Base-by-base conservation (phyloP, 108 stramenopile genomes). In the Asterionellopsis glacialis region DNA sequence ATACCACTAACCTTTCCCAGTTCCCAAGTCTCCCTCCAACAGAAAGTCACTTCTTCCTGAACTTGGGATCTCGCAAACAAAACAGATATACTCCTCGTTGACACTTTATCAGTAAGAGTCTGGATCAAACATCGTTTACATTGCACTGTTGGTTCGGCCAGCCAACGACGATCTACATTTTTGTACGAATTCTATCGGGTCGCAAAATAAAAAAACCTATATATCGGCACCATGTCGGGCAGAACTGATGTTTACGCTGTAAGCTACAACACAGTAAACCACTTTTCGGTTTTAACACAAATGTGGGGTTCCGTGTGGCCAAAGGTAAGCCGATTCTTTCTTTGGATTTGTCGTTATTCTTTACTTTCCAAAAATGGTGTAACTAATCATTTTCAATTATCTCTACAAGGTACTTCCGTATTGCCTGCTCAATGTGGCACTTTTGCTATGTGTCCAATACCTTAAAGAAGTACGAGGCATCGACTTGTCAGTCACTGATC, bases 291-390 rank as follows among this genome's bases (percentile, higher is more conserved):
- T 27, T 15, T 72, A 13, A 55, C 55, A 22, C 71, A 67, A 44
- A 47, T 50, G 44, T 50, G 48, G 19, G 73, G 67, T 14, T 55
- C 59, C 11, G 28, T 62, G 0, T 73, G 72, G 72, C 59, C 61
- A 11, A 67, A 60, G 47, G 68, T 62, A 59, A 25, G 53, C n/a
- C n/a, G 16, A 28, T 27, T 21, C 7, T 44, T 1, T 60, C 15
- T 1, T 5, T 24, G 22, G n/a, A n/a, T n/a, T 23, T 16, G 14
- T 51, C 27, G 21, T 33, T 51, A 12, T 11, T 11, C 44, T 39
- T 27, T 62, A n/a, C 23, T 47, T 16, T 47, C 4, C 45, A 47
- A 21, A 19, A 21, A 4, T 21, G 2, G 4, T 47, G 6, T 47
- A 19, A 21, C 9, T 47, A 47, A 2, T 47, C n/a, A 16, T 16